A percentile compares a stretch with the other conserved stretches of the same genome.
phyloP scores from a whole-genome alignment of 2,329 filamentous ascomycete genomes.

The Aspergillus phoenicis region DNA sequence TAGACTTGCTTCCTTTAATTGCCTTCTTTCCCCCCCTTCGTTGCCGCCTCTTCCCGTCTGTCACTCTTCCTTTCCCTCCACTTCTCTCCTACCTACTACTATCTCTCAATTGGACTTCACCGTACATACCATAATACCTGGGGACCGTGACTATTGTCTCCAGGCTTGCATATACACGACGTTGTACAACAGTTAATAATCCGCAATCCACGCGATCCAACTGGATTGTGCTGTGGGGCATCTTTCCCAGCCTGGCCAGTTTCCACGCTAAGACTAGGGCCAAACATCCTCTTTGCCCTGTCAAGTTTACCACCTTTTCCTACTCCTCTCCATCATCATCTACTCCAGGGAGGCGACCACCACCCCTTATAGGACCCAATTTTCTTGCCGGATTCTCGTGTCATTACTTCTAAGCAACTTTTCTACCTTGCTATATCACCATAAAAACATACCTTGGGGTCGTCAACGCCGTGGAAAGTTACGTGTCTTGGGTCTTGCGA shows the following conservation, averaged over 20 bases:
- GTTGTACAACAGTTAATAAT: slow-evolving; percentile 17
- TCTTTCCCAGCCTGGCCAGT: slow-evolving; percentile 34
- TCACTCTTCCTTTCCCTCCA: slow-evolving; percentile 16
- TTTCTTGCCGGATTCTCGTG: slow-evolving; percentile 22
- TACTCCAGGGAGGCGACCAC: slow-evolving; percentile 15
- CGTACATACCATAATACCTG: slow-evolving; percentile 13
- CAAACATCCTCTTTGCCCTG: slow-evolving; percentile 46
- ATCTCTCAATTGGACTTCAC: slow-evolving; percentile 6
- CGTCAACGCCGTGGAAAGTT: slow-evolving; percentile 17
- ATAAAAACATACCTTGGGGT: neutral
- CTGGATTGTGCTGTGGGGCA: slow-evolving; percentile 40
- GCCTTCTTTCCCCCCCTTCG: slow-evolving; percentile 21
- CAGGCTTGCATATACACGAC: slow-evolving; percentile 13
- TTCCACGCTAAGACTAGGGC: slow-evolving; percentile 46
- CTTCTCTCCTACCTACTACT: slow-evolving; percentile 10
- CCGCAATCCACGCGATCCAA: slow-evolving; percentile 32
- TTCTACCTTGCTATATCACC: slow-evolving; percentile 1
- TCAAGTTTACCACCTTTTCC: slow-evolving; percentile 37
- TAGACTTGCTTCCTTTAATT: neutral
- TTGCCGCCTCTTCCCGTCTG: slow-evolving; percentile 19
- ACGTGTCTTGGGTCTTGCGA: slow-evolving; percentile 28
- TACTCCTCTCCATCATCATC: slow-evolving; percentile 24
- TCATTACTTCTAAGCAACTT: slow-evolving; percentile 17
- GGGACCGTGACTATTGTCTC: neutral
- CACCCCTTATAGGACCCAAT: slow-evolving; percentile 16